phyloP scores from a whole-genome alignment of 169 alveolate species.

The Plasmodium fragile region DNA sequence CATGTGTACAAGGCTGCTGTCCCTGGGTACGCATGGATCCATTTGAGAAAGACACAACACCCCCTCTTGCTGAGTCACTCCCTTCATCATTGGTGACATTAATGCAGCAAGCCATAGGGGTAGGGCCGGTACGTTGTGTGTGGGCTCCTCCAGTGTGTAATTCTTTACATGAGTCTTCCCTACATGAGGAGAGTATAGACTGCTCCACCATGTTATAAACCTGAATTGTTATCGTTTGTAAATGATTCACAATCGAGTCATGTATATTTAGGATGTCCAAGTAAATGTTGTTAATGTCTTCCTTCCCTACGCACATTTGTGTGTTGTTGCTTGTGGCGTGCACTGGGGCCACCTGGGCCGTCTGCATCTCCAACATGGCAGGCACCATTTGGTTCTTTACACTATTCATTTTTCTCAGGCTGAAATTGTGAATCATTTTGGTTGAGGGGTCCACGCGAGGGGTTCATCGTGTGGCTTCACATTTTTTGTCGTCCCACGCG shows the following conservation, averaged over 20 bases:
- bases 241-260: conserved; percentile 59
- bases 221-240: conserved; percentile 26
- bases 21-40: not conserved
- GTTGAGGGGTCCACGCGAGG: not conserved
- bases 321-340: conserved; percentile 1
- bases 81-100: not conserved
- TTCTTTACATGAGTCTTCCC: not conserved
- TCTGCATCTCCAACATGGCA: not conserved
- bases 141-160: not conserved
- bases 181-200: not conserved
- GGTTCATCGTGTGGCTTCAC: not conserved
- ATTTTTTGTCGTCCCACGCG: not conserved
- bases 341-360: conserved; percentile 21
- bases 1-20: not conserved
- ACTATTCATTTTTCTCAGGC: not conserved
- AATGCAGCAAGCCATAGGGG: not conserved
- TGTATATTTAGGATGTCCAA: conserved; percentile 50
- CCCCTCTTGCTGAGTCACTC: not conserved
- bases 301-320: conserved; percentile 15
- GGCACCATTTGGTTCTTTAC: not conserved
- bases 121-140: not conserved
- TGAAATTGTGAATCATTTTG: not conserved
- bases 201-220: conserved; percentile 34
- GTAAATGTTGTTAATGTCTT: conserved; percentile 45
- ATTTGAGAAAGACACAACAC: not conserved